Evolutionary conservation across 1,139 yeast genomes (phyloP).

Genomic region (Suhomyces terraborum): DNA sequence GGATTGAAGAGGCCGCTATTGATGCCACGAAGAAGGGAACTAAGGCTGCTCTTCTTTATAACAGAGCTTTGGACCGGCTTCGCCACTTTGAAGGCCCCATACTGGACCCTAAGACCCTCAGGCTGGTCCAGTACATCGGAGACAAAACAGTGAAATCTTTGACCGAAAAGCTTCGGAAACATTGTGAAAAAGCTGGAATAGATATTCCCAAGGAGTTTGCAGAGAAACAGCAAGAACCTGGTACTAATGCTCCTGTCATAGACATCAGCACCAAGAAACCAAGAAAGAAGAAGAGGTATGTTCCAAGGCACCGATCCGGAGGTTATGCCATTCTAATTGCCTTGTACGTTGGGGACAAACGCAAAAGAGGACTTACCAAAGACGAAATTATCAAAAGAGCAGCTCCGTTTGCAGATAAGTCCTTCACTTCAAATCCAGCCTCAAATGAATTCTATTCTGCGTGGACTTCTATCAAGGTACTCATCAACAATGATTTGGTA

Average conservation of each 20-base stretch:
- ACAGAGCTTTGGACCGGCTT: slow-evolving; percentile 51
- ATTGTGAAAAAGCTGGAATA: slow-evolving; percentile 49
- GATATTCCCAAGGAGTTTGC: slow-evolving; percentile 43
- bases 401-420: slow-evolving; percentile 59
- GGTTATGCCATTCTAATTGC: slow-evolving; percentile 82
- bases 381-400: slow-evolving; percentile 61
- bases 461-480: slow-evolving; percentile 71
- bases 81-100: slow-evolving; percentile 44
- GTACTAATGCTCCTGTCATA: slow-evolving; percentile 7
- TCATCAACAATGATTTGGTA: slow-evolving; percentile 65
- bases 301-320: slow-evolving; percentile 81
- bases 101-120: slow-evolving; percentile 52
- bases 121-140: slow-evolving; percentile 58
- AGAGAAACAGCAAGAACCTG: slow-evolving; percentile 11
- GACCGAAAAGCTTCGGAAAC: slow-evolving; percentile 37
- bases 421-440: slow-evolving; percentile 65
- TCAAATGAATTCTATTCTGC: slow-evolving; percentile 71
- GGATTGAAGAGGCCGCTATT: slow-evolving; percentile 56
- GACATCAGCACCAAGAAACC: slow-evolving; percentile 15
- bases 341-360: slow-evolving; percentile 54
- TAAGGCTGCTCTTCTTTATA: slow-evolving; percentile 47
- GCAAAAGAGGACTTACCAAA: slow-evolving; percentile 56
- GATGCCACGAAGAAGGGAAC: slow-evolving; percentile 43
- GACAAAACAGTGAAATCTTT: slow-evolving; percentile 58
- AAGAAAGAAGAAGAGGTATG: slow-evolving; percentile 49